Evolutionary conservation across 2,329 filamentous ascomycete genomes (phyloP).

Genomic region (Fusarium metavorans): DNA sequence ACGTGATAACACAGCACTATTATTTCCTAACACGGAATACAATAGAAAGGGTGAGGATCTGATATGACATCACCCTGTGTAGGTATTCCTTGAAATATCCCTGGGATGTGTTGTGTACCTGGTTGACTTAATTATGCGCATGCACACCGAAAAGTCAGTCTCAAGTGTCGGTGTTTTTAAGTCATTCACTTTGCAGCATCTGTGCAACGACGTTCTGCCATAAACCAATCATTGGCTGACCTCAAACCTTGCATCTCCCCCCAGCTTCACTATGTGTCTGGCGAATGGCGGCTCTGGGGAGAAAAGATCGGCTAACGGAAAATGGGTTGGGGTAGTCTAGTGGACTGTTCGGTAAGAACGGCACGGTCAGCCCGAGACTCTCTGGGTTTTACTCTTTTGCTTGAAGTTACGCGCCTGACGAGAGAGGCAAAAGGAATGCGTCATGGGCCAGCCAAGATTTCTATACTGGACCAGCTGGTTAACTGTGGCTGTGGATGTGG

Average conservation of each 20-base stretch:
- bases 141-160: background rate
- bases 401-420: conserved; percentile 2
- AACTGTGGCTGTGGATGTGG: conserved; percentile 5
- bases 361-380: conserved; percentile 17
- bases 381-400: background rate
- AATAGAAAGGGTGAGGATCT: background rate
- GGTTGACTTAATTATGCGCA: background rate
- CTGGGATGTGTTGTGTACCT: background rate
- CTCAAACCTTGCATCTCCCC: background rate
- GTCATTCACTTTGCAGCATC: background rate
- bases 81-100: background rate
- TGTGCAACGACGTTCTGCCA: background rate
- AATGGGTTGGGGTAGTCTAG: background rate
- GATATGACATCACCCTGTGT: too few species aligned
- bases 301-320: background rate
- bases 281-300: background rate
- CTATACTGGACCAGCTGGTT: background rate
- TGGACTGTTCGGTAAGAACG: conserved; percentile 26
- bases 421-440: conserved; percentile 16
- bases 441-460: conserved; percentile 4
- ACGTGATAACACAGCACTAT: background rate
- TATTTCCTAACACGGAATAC: background rate
- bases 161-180: background rate
- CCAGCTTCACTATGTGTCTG: background rate
- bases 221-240: background rate